Base-by-base conservation (phyloP, 768 basidiomycete genomes). In the Podaxis carcinomalis region DNA sequence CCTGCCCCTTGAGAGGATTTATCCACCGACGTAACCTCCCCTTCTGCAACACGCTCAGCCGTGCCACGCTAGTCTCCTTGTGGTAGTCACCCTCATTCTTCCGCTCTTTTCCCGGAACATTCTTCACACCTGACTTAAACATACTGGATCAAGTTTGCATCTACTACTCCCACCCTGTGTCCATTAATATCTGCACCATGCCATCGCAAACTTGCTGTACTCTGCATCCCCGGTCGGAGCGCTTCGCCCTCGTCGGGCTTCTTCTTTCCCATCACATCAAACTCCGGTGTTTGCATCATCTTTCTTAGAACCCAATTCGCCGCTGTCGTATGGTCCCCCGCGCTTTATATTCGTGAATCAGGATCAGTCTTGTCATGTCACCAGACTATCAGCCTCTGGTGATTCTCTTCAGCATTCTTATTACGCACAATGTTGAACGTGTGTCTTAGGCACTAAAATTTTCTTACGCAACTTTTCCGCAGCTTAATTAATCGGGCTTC, bases 401-500 rank as follows among this genome's bases (percentile, higher is more conserved):
- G 47, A 49, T 23, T 49, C 25, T 49, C 13, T 23, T 25, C 11
- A 14, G 5, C 47, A 27, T 52, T 16, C 4, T 37, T n/a, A 23
- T 10, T 7, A 9, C 4, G 23, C 36, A n/a, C 19, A 7, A 49
- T 13, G 32, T 5, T 27, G 47, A 19, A 13, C 39, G 11, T 14
- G 39, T 7, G 42, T 23, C 40, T 42, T 42, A 23, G 25, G 25
- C 4, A 25, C 36, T 13, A 14, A 37, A 37, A 37, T 11, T 37
- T 54, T 7, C 52, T 54, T 54, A 37, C 36, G 35, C 51, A 21
- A 53, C 2, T 5, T 32, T 14, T 54, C 51, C 52, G 59, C 52
- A 61, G 44, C 53, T 47, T 51, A 53, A 60, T 60, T 47, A 53
- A 60, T 59, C 40, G 53, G 21, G 11, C 53, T 55, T 39, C 59